Evolutionary conservation across 768 basidiomycete species (phyloP), one percentile per base, ranked within the genome.

Genomic region (Phaeolepiota aurea): DNA sequence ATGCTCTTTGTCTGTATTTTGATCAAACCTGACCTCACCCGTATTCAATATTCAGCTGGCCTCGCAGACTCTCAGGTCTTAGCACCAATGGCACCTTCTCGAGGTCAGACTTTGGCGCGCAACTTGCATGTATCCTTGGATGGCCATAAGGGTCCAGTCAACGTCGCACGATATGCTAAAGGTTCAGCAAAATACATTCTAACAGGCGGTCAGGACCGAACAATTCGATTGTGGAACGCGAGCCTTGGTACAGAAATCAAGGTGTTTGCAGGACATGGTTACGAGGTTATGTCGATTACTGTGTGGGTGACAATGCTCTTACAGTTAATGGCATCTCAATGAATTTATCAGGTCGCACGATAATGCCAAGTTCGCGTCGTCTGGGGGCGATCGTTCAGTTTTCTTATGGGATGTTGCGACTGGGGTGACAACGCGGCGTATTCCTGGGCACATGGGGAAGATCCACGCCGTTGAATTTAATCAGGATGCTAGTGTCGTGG

Each of bases 341-440:
- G 20, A 20, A 20, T 39, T 34, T 23, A 32, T 13, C 49, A 94
- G 88, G 30, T 76, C 90, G 32, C 82, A 90, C 49, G 94, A 99
- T 62, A 99, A 99, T 64, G 81, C 85, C 20, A 84, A 85, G 53
- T 92, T 99, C 51, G 92, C 84, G 11, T 93, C 89, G 2, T 88
- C 84, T 16, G 94, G 94, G 21, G 94, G 94, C 4, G 94, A 99
- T 60, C 79, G 89, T 47, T 81, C 82, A 38, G 81, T 96, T 1
- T 96, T 96, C 50, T 61, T 96, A 16, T 98, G 94, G 94, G 96
- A 99, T 55, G 96, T 99, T 7, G 77, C 83, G 13, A 77, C 85
- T 21, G 94, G 89, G 10, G 73, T 78, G 33, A 90, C 93, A 1
- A 80, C 82, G 31, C 72, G 91, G 30, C 72, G 93, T 41, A 70